A percentile compares a stretch with the other conserved stretches of the same genome.
Conservation (phyloP, 129 eudicot genomes). For the Centaurea solstitialis region DNA sequence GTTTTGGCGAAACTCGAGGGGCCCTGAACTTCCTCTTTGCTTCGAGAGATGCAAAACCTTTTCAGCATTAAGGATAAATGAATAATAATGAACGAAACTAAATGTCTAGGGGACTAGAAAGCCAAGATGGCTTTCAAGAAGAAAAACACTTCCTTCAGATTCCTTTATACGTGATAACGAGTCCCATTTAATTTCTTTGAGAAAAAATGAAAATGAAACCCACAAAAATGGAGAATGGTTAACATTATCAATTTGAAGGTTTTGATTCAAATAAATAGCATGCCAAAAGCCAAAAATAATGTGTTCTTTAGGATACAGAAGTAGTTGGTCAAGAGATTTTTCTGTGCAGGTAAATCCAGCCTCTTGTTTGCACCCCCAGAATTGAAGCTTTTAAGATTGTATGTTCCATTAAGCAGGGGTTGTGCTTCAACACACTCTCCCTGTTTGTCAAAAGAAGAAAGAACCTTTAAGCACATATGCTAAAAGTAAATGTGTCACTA, state of each 20-base stretch:
- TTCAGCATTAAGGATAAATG: conserved; percentile 44
- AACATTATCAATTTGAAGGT: background rate
- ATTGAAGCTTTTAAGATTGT: conserved; percentile 55
- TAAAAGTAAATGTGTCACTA: background rate
- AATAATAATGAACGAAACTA: background rate
- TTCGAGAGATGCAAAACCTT: conserved; percentile 93
- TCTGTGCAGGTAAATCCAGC: conserved; percentile 90
- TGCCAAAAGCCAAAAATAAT: conserved; percentile 4
- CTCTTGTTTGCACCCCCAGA: conserved; percentile 52
- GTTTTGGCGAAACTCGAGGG: conserved; percentile 68
- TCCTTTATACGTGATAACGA: too few relatives aligned
- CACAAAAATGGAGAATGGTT: background rate
- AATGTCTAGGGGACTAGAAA: background rate
- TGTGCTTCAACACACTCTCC: conserved; percentile 35
- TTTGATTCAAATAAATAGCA: background rate
- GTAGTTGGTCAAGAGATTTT: conserved; percentile 85
- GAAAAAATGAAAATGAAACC: background rate
- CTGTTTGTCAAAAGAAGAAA: conserved; percentile 41
- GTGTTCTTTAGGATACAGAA: conserved; percentile 79
- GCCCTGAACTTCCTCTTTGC: conserved; percentile 85
- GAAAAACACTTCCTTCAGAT: too few relatives aligned
- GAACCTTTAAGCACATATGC: conserved; percentile 1
- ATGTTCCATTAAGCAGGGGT: conserved; percentile 34
- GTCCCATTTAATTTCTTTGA: background rate
- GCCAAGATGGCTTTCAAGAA: background rate